Conservation (phyloP, 2,329 filamentous ascomycete genomes). For the Lecanoromycetidae sp. region DNA sequence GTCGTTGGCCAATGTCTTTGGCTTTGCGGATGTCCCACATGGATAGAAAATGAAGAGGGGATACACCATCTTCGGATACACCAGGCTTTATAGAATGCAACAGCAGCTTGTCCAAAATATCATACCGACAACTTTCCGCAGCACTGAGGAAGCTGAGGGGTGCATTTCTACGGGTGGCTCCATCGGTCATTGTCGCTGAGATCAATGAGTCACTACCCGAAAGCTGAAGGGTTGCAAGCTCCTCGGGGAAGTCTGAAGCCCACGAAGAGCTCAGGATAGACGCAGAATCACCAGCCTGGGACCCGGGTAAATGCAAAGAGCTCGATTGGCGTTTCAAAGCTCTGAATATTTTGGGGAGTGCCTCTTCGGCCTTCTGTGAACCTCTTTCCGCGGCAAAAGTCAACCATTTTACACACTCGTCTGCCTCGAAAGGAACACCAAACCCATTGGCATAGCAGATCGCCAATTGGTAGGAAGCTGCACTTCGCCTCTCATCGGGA, state of each 20-base stretch:
- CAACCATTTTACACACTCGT: conserved; percentile 16
- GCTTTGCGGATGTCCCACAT: conserved; percentile 15
- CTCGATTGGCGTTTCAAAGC: conserved; percentile 1
- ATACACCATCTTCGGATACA: conserved; percentile 16
- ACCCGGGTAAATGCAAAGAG: neutral
- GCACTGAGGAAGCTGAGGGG: conserved; percentile 13
- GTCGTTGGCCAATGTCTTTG: conserved; percentile 9
- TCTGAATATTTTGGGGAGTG: conserved; percentile 12
- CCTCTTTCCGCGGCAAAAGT: conserved; percentile 13
- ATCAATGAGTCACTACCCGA: neutral
- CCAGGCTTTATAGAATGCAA: conserved; percentile 1
- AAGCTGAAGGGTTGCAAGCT: neutral
- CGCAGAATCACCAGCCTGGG: neutral
- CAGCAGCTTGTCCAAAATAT: conserved; percentile 8
- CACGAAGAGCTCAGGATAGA: conserved; percentile 13
- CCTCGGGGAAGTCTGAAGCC: conserved; percentile 6
- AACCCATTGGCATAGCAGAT: conserved; percentile 18
- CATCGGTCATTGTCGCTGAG: too few species aligned
- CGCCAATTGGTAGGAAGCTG: conserved; percentile 17
- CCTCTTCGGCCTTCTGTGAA: conserved; percentile 16
- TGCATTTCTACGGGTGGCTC: too few species aligned
- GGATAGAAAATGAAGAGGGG: conserved; percentile 16
- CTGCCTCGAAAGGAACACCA: conserved; percentile 15
- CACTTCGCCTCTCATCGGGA: conserved; percentile 10
- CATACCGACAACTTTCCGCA: conserved; percentile 15